phyloP scores from a whole-genome alignment of 208 protist species.

The Trypanosomatidae sp. region DNA sequence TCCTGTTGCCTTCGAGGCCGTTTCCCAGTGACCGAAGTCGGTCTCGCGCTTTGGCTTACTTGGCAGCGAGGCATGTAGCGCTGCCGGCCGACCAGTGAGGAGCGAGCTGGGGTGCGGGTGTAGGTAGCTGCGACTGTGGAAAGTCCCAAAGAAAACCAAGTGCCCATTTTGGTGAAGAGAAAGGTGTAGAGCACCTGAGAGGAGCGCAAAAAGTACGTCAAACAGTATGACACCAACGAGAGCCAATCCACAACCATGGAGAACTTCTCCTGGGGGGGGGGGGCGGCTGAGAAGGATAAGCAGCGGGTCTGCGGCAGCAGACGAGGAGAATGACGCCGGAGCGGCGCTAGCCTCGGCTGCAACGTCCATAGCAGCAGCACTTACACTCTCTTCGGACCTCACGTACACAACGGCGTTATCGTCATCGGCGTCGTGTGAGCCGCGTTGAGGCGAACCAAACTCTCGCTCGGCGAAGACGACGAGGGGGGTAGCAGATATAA shows the following conservation, averaged over 20 bases:
- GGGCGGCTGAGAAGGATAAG: slow-evolving; percentile 22
- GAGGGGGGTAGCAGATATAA: not conserved
- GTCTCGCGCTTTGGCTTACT: not conserved
- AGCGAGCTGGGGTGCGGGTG: not conserved
- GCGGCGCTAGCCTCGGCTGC: not conserved
- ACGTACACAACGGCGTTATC: not conserved
- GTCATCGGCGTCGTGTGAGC: slow-evolving; percentile 1
- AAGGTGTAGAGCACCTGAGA: slow-evolving; percentile 70
- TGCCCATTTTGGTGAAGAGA: slow-evolving; percentile 44
- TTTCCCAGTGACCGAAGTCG: not conserved
- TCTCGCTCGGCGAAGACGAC: not conserved
- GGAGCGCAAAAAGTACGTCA: slow-evolving; percentile 54
- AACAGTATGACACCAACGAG: slow-evolving; percentile 54
- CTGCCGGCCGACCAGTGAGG: not conserved
- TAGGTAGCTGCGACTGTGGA: slow-evolving; percentile 20
- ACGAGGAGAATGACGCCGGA: not conserved
- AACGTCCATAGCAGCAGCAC: not conserved
- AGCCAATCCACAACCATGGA: slow-evolving; percentile 40
- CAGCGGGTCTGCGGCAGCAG: slow-evolving; percentile 20
- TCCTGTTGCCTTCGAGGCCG: not conserved
- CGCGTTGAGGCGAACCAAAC: not conserved
- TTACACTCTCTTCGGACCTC: not conserved
- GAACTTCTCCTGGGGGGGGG: slow-evolving; percentile 28
- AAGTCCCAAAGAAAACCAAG: slow-evolving; percentile 38
- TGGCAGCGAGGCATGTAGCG: not conserved